Evolutionary conservation across 2,329 filamentous ascomycete genomes (phyloP).

Genomic region (Fusarium denticulatum): DNA sequence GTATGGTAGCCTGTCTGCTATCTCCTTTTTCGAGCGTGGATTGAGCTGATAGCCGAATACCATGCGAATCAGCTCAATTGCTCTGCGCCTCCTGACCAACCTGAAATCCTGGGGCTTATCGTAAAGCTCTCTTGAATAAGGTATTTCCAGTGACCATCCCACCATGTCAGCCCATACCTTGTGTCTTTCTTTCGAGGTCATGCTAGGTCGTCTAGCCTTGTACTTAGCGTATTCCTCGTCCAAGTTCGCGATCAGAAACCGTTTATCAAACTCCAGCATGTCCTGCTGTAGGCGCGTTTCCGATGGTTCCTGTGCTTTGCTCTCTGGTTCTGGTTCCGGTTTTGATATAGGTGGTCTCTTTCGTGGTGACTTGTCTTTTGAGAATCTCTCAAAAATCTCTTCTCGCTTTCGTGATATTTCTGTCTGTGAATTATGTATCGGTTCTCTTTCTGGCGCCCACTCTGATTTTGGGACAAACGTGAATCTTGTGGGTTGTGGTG

Average conservation of each 20-base stretch:
- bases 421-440: background rate
- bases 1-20: background rate
- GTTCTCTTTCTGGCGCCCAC: background rate
- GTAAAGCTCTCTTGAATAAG: constrained; percentile 17
- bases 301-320: background rate
- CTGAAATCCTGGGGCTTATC: background rate
- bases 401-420: background rate
- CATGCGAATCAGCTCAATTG: background rate
- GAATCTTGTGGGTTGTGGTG: background rate
- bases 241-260: background rate
- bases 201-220: background rate
- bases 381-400: too few relatives aligned
- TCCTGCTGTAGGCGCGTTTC: background rate
- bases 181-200: background rate
- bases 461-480: background rate
- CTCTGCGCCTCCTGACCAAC: background rate
- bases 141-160: background rate
- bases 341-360: background rate
- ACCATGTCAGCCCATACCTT: background rate
- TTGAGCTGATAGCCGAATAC: background rate
- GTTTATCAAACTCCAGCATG: background rate
- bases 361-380: too few relatives aligned
- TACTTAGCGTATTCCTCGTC: background rate
- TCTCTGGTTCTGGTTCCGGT: background rate
- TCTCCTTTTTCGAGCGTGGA: background rate